Percentiles rank a stretch among this genome's conserved stretches.
These are phyloP conservation scores for Halenospora varia DNA, from an alignment of 495 filamentous ascomycete genomes.

Conservation along the genomic window DNA sequence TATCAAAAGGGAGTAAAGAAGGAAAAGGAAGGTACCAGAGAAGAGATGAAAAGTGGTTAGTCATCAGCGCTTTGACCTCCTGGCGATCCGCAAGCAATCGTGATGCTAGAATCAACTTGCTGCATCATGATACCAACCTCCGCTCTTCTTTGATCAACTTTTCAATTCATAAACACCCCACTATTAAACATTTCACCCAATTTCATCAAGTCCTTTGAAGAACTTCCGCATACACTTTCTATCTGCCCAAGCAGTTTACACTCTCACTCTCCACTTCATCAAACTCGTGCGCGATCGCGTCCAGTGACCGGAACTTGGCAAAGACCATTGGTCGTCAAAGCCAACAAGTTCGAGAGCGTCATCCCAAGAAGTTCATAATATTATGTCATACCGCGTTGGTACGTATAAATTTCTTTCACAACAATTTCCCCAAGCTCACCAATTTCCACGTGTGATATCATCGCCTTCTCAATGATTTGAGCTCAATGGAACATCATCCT, in stretches of 20 bases:
- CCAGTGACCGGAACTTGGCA: neutral
- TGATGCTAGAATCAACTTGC: neutral
- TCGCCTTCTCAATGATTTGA: neutral
- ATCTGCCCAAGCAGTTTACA: neutral
- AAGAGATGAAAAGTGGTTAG: neutral
- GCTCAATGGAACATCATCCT: neutral
- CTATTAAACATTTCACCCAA: too few species aligned
- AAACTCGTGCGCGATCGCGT: neutral
- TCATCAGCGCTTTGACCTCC: neutral
- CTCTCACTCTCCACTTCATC: neutral
- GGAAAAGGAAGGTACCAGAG: neutral
- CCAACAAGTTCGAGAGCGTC: neutral
- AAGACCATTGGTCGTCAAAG: too few species aligned
- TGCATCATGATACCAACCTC: neutral
- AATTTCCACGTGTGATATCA: neutral
- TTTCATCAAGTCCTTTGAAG: too few species aligned
- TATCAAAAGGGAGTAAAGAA: too few species aligned
- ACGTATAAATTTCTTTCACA: neutral
- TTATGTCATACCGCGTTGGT: constrained; percentile 25
- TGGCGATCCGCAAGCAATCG: neutral
- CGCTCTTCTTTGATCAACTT: neutral
- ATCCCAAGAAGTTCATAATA: neutral
- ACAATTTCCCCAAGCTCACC: neutral
- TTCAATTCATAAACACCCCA: neutral
- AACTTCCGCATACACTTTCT: too few species aligned